These are phyloP conservation scores for Hypocreales sp. DNA, from an alignment of 2,329 filamentous ascomycete species.

Conservation along the genomic window DNA sequence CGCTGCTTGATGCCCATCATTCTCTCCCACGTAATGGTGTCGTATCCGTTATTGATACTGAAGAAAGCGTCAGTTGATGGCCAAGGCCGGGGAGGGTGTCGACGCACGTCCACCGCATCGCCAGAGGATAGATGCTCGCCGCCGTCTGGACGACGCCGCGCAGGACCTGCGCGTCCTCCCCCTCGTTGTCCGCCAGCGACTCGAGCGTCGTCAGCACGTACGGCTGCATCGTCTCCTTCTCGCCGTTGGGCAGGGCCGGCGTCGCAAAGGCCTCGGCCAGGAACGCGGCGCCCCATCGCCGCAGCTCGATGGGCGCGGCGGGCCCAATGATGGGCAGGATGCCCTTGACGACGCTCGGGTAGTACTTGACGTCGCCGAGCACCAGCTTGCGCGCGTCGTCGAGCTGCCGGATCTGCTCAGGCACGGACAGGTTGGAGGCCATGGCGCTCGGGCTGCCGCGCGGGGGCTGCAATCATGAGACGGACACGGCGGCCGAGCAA, in stretches of 20 bases:
- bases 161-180: conserved; percentile 65
- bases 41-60: conserved; percentile 78
- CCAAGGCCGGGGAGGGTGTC: conserved; percentile 6
- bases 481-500: too few species aligned
- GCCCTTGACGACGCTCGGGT: conserved; percentile 79
- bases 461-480: too few species aligned
- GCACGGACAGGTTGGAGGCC: conserved; percentile 39
- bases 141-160: conserved; percentile 78
- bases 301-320: conserved; percentile 59
- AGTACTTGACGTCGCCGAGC: conserved; percentile 73
- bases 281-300: conserved; percentile 93
- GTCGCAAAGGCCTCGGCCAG: conserved; percentile 91
- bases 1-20: conserved; percentile 81
- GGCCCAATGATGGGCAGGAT: conserved; percentile 83
- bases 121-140: conserved; percentile 82
- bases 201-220: conserved; percentile 65
- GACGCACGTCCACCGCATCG: conserved; percentile 89
- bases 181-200: conserved; percentile 52
- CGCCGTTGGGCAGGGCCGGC: conserved; percentile 59
- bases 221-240: conserved; percentile 69
- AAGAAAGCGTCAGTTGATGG: too few species aligned
- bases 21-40: conserved; percentile 69
- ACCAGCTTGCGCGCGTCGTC: conserved; percentile 83
- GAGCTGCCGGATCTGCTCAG: conserved; percentile 73
- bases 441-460: conserved; percentile 21